Base-by-base conservation (phyloP, 139 green algal species). In the Haematococcus lacustris region DNA sequence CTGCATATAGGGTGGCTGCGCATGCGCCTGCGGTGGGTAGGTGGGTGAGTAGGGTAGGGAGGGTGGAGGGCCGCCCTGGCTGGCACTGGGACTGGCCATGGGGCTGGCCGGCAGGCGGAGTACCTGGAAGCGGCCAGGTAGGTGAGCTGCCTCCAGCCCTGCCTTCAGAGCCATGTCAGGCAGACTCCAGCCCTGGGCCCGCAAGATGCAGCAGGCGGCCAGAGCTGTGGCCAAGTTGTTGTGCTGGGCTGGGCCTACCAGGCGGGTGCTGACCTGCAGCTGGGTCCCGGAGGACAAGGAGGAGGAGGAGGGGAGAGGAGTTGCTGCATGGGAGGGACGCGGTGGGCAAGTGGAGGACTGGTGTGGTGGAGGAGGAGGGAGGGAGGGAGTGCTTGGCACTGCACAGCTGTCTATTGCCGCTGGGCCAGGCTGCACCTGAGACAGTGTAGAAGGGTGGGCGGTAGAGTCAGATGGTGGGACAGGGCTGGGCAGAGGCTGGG, bases 41-140 rank as follows among this genome's bases (percentile, higher is more conserved):
- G n/a, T n/a, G n/a, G n/a, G n/a, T n/a, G n/a, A n/a, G n/a, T n/a
- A n/a, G n/a, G n/a, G n/a, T n/a, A n/a, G n/a, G n/a, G n/a, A n/a
- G n/a, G n/a, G n/a, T n/a, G n/a, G n/a, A n/a, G n/a, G n/a, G n/a
- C n/a, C 1, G 47, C 59, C n/a, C 28, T 40, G 47, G 57, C 57
- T 25, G 32, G 33, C 3, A 71, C 50, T 26, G 63, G 51, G n/a
- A n/a, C n/a, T 64, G 53, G 53, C 23, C 21, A 26, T 21, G 9
- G 43, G 9, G 43, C 9, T 17, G 9, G 43, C 43, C 21, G 30
- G 23, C 37, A 69, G 63, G 17, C 21, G 63, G 37, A 69, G 38
- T 43, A 94, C 77, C 82, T 96, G 89, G 47, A 96, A 89, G 2
- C 91, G 66, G 13, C 87, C 88, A 6, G 83, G 87, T 43, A 94